Evolutionary conservation across 1,284 basidiomycete species (phyloP).

Genomic region (Xerocomus nothofagi): DNA sequence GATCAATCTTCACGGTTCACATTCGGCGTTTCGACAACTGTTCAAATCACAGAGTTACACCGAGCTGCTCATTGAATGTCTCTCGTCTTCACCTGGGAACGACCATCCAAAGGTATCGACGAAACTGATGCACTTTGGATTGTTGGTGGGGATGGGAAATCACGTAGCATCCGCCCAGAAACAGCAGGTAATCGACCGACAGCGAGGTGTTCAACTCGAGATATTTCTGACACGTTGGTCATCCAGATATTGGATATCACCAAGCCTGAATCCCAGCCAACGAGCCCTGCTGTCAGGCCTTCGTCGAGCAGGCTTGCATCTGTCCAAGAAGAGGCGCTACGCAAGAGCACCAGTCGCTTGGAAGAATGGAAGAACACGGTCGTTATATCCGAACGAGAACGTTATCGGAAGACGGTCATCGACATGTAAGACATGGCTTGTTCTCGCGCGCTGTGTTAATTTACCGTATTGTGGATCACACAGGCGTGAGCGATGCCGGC

Average conservation of each 20-base stretch:
- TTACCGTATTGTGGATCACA: constrained; percentile 10
- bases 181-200: constrained; percentile 51
- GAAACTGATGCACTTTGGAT: constrained; percentile 65
- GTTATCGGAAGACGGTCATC: constrained; percentile 65
- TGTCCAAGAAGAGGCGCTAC: constrained; percentile 52
- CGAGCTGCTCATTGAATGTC: constrained; percentile 62
- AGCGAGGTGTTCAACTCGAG: background rate
- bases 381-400: constrained; percentile 63
- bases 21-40: constrained; percentile 62
- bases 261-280: constrained; percentile 9
- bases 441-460: background rate
- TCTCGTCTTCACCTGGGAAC: constrained; percentile 51
- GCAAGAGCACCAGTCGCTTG: constrained; percentile 60
- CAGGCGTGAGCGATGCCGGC: constrained; percentile 70
- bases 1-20: constrained; percentile 59
- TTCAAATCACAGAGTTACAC: constrained; percentile 71
- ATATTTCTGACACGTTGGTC: constrained; percentile 3
- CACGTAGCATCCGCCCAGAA: constrained; percentile 60
- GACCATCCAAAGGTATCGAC: constrained; percentile 48
- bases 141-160: constrained; percentile 63
- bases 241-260: constrained; percentile 28
- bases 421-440: constrained; percentile 50
- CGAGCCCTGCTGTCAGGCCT: background rate
- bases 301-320: constrained; percentile 20
- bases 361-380: constrained; percentile 72